Evolutionary conservation across 176 grass and related monocot species (phyloP).

Genomic region (Urochloa ruziziensis): DNA sequence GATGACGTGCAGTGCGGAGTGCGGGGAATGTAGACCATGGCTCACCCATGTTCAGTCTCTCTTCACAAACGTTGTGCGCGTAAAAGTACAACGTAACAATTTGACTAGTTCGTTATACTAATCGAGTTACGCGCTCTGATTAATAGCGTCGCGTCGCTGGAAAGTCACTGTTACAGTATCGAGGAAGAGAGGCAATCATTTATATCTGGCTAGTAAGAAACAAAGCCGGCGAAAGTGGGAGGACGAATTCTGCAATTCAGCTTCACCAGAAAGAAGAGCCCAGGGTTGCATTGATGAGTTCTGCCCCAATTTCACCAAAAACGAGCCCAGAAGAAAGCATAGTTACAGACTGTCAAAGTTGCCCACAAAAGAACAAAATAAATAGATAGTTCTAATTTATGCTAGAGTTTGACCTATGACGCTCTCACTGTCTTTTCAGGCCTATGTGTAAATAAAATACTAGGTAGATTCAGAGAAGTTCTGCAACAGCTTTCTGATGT

Average conservation of each 20-base stretch:
- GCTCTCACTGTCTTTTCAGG: background rate
- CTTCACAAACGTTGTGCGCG: too few relatives aligned
- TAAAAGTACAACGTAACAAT: background rate
- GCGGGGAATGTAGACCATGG: background rate
- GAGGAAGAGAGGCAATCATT: background rate
- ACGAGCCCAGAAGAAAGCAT: background rate
- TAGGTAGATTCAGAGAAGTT: conserved; percentile 34
- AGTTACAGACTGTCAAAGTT: conserved; percentile 35
- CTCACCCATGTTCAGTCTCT: background rate
- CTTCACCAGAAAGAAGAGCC: background rate
- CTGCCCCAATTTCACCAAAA: conserved; percentile 12
- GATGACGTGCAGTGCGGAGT: background rate
- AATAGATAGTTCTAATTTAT: conserved; percentile 38
- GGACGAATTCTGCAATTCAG: too few relatives aligned
- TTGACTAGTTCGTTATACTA: background rate
- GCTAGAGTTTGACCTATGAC: conserved; percentile 29
- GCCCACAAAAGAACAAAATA: conserved; percentile 32
- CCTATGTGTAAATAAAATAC: background rate
- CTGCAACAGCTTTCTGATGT: conserved; percentile 50
- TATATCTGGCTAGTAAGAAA: background rate
- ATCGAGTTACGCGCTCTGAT: background rate
- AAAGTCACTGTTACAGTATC: background rate
- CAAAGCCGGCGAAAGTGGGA: too few relatives aligned
- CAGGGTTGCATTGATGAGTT: conserved; percentile 9
- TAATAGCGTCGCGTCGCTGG: background rate